Evolutionary conservation across 148 eudicot species (phyloP).

Genomic region (Silene conica): DNA sequence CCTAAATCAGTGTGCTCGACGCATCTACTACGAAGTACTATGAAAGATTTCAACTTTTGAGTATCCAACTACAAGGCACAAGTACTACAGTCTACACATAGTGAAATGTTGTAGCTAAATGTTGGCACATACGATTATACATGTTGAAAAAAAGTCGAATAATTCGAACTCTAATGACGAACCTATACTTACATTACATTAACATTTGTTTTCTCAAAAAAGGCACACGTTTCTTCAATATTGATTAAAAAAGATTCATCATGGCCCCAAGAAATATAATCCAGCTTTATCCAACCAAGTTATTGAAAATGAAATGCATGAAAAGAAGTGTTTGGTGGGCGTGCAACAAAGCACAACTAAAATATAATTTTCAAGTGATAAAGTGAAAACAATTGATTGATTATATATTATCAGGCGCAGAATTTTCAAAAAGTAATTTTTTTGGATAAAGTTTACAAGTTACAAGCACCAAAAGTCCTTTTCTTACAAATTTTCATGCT

Average conservation of each 20-base stretch:
- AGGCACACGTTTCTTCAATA: not conserved
- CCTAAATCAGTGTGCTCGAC: too few species aligned
- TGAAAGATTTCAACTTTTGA: too few species aligned
- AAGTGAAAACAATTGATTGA: slow-evolving; percentile 9
- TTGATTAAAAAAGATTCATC: slow-evolving; percentile 11
- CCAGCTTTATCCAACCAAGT: slow-evolving; percentile 34
- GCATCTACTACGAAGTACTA: too few species aligned
- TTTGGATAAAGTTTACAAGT: not conserved
- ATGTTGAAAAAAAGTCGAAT: too few species aligned
- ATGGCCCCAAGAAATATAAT: slow-evolving; percentile 27
- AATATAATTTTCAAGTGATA: not conserved
- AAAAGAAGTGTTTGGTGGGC: slow-evolving; percentile 16
- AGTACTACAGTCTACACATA: too few species aligned
- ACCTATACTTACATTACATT: too few species aligned
- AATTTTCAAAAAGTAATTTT: slow-evolving; percentile 18
- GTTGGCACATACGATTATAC: not conserved
- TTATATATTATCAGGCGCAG: too few species aligned
- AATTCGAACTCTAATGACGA: too few species aligned
- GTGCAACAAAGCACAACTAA: not conserved
- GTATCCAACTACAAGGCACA: too few species aligned
- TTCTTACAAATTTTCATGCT: not conserved
- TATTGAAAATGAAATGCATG: slow-evolving; percentile 30
- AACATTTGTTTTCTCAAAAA: too few species aligned
- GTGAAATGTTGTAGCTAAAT: not conserved
- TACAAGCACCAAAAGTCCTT: too few species aligned